Conservation (phyloP, 2,329 filamentous ascomycete genomes). For the Cryphonectria carpinicola region DNA sequence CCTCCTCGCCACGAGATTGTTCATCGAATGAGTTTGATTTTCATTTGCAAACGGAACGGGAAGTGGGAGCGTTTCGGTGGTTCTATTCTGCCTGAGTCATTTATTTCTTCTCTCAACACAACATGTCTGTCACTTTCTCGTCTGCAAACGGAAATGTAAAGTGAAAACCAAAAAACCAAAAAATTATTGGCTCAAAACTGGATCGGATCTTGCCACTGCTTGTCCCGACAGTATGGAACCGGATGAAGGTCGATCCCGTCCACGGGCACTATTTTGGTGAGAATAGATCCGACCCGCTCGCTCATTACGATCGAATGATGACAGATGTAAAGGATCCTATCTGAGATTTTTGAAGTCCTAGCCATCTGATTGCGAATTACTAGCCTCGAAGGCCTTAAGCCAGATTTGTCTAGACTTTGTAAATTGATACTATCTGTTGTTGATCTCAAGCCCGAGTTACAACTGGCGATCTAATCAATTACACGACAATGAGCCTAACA, state of each 20-base stretch:
- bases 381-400: background rate
- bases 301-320: background rate
- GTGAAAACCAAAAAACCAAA: background rate
- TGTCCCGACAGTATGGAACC: background rate
- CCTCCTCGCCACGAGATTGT: background rate
- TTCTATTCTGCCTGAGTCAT: background rate
- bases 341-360: background rate
- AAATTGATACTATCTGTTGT: background rate
- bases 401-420: background rate
- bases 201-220: background rate
- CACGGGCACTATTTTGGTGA: background rate
- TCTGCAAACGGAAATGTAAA: background rate
- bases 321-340: background rate
- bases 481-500: background rate
- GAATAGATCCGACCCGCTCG: background rate
- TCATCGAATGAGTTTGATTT: background rate
- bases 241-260: background rate
- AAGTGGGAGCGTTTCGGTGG: background rate
- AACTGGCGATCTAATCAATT: background rate
- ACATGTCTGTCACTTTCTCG: background rate
- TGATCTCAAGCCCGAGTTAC: background rate
- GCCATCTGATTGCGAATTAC: background rate
- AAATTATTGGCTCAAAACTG: too few species aligned
- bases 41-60: background rate
- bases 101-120: background rate